Conservation (phyloP, 441 rosid genomes). For the Flueggea neowawraea region DNA sequence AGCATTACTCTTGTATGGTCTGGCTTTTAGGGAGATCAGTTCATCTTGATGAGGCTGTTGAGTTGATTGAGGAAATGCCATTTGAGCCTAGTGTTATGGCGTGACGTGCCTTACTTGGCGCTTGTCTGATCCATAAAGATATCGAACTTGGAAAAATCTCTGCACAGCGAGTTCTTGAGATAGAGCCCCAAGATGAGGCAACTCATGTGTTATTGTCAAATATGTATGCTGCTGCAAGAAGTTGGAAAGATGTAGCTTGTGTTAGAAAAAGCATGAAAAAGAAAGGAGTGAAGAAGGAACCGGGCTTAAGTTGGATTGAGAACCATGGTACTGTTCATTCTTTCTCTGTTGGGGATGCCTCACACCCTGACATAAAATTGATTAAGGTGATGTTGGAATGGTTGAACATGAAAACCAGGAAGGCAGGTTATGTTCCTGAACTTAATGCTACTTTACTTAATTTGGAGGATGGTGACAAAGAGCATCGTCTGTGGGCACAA, state of each 20-base stretch:
- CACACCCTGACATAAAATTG: slow-evolving; percentile 64
- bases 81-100: slow-evolving; percentile 60
- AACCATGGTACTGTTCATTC: slow-evolving; percentile 56
- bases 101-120: slow-evolving; percentile 90
- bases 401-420: slow-evolving; percentile 65
- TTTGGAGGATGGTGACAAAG: slow-evolving; percentile 57
- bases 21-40: slow-evolving; percentile 82
- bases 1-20: slow-evolving; percentile 86
- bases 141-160: slow-evolving; percentile 60
- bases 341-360: slow-evolving; percentile 62
- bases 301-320: slow-evolving; percentile 92
- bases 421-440: slow-evolving; percentile 62
- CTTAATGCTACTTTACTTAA: slow-evolving; percentile 46
- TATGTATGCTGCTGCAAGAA: slow-evolving; percentile 66
- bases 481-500: slow-evolving; percentile 67
- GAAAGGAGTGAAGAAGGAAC: slow-evolving; percentile 74
- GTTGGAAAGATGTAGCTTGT: slow-evolving; percentile 60
- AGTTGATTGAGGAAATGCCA: slow-evolving; percentile 67
- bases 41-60: slow-evolving; percentile 57
- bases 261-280: slow-evolving; percentile 69
- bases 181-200: slow-evolving; percentile 78
- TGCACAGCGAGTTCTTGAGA: slow-evolving; percentile 56
- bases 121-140: slow-evolving; percentile 68
- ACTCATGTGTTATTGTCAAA: slow-evolving; percentile 73
- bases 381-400: slow-evolving; percentile 77